Percentiles rank a stretch among this genome's conserved stretches.
Conservation (phyloP, 768 basidiomycete species). For the Suillus paluster region DNA sequence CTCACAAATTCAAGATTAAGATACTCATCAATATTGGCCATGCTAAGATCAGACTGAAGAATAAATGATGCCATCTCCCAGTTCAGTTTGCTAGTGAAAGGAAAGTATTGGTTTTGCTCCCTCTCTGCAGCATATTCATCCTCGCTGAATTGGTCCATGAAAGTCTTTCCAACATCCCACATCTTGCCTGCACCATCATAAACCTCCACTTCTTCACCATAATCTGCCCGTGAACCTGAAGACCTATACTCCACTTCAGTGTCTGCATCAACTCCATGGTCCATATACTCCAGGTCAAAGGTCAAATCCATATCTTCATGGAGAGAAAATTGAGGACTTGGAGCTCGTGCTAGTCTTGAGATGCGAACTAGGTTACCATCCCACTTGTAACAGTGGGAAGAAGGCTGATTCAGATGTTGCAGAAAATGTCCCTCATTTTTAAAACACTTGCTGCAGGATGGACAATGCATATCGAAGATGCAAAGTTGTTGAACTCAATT, state of each 20-base stretch:
- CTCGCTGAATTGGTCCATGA: no score
- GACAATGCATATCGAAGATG: neutral
- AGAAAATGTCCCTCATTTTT: neutral
- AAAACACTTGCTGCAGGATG: neutral
- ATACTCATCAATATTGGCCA: neutral
- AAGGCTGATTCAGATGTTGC: neutral
- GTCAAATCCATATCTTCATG: neutral
- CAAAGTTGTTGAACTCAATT: neutral
- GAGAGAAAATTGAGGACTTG: neutral
- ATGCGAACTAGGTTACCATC: neutral
- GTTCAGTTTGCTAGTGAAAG: neutral
- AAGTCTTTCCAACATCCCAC: no score
- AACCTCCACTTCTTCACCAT: no score
- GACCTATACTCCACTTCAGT: no score
- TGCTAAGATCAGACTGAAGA: conserved; percentile 1
- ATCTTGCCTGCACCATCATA: no score
- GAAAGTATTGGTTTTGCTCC: neutral
- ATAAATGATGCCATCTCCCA: conserved; percentile 2
- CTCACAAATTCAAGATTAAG: conserved; percentile 5
- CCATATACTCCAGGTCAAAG: neutral
- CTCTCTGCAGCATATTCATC: neutral
- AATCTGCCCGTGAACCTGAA: neutral
- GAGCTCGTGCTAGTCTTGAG: neutral
- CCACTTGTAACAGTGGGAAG: neutral
- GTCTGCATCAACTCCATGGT: neutral